Evolutionary conservation across 2,329 filamentous ascomycete species (phyloP).

Genomic region (Periconia digitata): DNA sequence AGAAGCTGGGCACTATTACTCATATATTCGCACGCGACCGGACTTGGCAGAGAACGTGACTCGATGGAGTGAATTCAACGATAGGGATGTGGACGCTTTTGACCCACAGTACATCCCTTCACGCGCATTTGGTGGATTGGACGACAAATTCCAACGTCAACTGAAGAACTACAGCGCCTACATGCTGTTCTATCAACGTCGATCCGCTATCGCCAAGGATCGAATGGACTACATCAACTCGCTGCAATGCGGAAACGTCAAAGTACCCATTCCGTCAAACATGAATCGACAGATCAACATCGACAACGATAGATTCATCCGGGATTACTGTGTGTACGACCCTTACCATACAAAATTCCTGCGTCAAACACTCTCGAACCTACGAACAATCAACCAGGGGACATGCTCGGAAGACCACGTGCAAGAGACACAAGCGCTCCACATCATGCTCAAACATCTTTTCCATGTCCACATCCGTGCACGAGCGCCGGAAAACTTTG

Average conservation of each 20-base stretch:
- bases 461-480: constrained; percentile 74
- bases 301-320: constrained; percentile 73
- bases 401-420: constrained; percentile 53
- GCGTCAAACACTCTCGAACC: constrained; percentile 60
- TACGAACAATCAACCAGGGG: constrained; percentile 53
- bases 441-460: constrained; percentile 64
- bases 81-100: constrained; percentile 77
- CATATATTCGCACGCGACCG: constrained; percentile 83
- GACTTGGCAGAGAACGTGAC: constrained; percentile 49
- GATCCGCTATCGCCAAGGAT: constrained; percentile 60
- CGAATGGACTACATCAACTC: constrained; percentile 43
- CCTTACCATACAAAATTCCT: constrained; percentile 70
- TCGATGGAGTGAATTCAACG: constrained; percentile 91
- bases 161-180: constrained; percentile 69
- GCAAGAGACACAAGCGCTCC: constrained; percentile 55
- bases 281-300: constrained; percentile 61
- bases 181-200: constrained; percentile 95
- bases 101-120: constrained; percentile 72
- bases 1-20: constrained; percentile 96
- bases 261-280: constrained; percentile 47
- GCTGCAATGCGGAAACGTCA: constrained; percentile 46
- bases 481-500: constrained; percentile 68
- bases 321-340: constrained; percentile 79
- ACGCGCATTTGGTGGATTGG: constrained; percentile 65
- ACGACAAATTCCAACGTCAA: constrained; percentile 30